Percentiles rank a stretch among this genome's conserved stretches.
These are phyloP conservation scores for Prunus armeniaca DNA, from an alignment of 306 rosid genomes.

Conservation along the genomic window DNA sequence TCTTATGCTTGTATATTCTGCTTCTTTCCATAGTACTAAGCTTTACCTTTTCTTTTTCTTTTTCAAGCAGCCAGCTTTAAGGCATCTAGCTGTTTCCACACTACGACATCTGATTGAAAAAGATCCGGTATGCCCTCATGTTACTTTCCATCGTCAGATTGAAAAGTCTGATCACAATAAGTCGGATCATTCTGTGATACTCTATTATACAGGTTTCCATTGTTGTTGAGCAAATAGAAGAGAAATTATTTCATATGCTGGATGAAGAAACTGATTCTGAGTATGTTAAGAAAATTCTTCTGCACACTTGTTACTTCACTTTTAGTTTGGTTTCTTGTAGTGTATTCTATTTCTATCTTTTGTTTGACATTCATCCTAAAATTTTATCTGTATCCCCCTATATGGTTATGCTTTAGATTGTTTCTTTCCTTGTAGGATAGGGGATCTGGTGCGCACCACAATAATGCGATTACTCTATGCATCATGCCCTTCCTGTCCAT, in stretches of 20 bases:
- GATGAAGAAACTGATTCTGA: conserved; percentile 98
- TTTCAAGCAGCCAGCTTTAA: conserved; percentile 75
- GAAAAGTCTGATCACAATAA: conserved; percentile 11
- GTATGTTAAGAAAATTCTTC: conserved; percentile 43
- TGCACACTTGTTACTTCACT: conserved; percentile 6
- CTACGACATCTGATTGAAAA: conserved; percentile 93
- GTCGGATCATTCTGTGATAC: conserved; percentile 28
- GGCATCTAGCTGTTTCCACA: conserved; percentile 94
- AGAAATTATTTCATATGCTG: conserved; percentile 82
- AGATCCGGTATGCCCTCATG: conserved; percentile 66
- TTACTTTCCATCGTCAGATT: conserved; percentile 18
- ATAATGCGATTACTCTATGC: conserved; percentile 86
- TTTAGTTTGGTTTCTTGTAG: neutral
- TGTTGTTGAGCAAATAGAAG: conserved; percentile 84
- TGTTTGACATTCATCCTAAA: neutral
- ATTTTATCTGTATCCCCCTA: neutral
- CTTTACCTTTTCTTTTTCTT: neutral
- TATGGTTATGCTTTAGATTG: neutral
- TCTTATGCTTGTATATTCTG: conserved; percentile 19
- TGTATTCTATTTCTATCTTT: conserved; percentile 6
- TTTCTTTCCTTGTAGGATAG: conserved; percentile 53
- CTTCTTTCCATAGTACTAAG: neutral
- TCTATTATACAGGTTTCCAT: conserved; percentile 66
- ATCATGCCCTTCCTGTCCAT: conserved; percentile 79
- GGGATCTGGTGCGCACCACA: conserved; percentile 69